Conservation (phyloP, 2,329 filamentous ascomycete genomes). For the Coniochaeta prunicola region DNA sequence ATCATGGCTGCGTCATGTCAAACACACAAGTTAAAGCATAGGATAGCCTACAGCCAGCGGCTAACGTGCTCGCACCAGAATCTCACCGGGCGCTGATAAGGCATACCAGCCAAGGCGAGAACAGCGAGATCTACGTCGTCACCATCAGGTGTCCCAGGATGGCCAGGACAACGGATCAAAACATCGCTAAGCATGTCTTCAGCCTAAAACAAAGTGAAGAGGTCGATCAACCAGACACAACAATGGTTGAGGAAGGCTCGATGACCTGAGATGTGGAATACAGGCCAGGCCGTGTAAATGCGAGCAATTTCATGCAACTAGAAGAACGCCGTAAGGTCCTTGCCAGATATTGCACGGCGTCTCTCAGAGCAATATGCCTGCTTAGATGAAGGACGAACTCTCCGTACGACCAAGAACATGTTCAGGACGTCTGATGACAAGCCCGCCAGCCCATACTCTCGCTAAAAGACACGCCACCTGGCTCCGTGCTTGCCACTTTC, state of each 20-base stretch:
- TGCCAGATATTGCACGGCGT: neutral
- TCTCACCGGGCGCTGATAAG: neutral
- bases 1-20: neutral
- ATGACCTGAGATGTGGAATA: neutral
- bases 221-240: neutral
- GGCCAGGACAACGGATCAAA: neutral
- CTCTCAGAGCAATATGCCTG: neutral
- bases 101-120: neutral
- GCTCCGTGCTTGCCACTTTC: neutral
- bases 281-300: constrained; percentile 10
- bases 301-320: constrained; percentile 9
- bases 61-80: neutral
- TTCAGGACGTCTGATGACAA: neutral
- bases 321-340: neutral
- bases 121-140: neutral
- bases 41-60: neutral
- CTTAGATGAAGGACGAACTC: neutral
- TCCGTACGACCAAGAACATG: neutral
- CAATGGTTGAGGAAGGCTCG: neutral
- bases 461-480: neutral
- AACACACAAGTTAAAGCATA: neutral
- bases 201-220: neutral
- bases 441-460: neutral
- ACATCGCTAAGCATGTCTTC: neutral
- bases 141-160: neutral